Conservation (phyloP, 176 grass and related monocot genomes). For the Carex littledalei region DNA sequence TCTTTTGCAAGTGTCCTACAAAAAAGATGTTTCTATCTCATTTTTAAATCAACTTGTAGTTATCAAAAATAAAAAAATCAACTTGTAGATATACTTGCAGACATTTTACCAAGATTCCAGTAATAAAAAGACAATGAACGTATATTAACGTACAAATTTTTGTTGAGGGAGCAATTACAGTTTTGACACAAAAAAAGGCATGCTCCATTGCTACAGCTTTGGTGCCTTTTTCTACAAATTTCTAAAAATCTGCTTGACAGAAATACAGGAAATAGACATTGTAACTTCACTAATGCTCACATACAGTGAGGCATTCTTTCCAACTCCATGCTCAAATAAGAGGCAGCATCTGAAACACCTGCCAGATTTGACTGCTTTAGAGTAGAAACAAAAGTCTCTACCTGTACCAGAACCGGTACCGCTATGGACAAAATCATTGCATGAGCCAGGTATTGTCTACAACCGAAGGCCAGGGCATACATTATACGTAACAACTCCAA, state of each 20-base stretch:
- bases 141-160: not conserved
- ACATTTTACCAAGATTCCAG: not conserved
- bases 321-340: constrained; percentile 49
- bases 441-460: constrained; percentile 78
- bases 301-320: constrained; percentile 75
- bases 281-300: constrained; percentile 24
- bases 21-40: not conserved
- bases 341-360: constrained; percentile 51
- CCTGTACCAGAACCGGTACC: constrained; percentile 52
- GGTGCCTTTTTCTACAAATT: not conserved
- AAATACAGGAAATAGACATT: constrained; percentile 6
- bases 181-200: not conserved
- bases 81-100: not conserved
- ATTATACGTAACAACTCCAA: constrained; percentile 55
- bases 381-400: constrained; percentile 51
- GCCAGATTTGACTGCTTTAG: constrained; percentile 56
- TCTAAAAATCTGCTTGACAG: not conserved
- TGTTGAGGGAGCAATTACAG: not conserved
- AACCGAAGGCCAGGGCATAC: constrained; percentile 74
- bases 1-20: constrained; percentile 6
- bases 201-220: not conserved
- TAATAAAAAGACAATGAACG: not conserved
- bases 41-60: not conserved
- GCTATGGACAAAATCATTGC: constrained; percentile 94
- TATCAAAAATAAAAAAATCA: not conserved